A percentile compares a stretch with the other conserved stretches of the same genome.
phyloP scores from a whole-genome alignment of 352 stramenopile species.

The Phytophthora parvispora region DNA sequence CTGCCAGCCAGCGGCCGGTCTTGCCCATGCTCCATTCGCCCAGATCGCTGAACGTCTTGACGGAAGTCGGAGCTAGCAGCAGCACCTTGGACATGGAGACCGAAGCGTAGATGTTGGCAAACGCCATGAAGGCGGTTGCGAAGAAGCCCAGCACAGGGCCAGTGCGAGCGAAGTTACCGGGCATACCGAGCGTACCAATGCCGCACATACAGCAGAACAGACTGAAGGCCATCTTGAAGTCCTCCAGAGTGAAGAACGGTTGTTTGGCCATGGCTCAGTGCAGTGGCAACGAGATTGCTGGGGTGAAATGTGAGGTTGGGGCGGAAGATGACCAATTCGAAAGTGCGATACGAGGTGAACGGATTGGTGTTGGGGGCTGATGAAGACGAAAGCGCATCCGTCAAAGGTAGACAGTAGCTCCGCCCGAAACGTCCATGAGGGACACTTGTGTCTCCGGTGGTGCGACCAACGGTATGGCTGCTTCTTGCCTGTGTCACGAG shows the following conservation, averaged over 20 bases:
- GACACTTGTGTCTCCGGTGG: slow-evolving; percentile 7
- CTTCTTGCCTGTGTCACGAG: slow-evolving; percentile 16
- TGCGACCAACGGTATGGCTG: slow-evolving; percentile 13
- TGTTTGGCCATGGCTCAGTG: slow-evolving; percentile 21
- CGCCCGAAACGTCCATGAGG: slow-evolving; percentile 14
- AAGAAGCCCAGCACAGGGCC: slow-evolving; percentile 50
- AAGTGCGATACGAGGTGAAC: slow-evolving; percentile 16
- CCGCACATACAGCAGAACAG: slow-evolving; percentile 67
- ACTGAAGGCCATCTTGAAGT: slow-evolving; percentile 52
- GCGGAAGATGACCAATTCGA: slow-evolving; percentile 2
- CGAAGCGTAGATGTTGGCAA: slow-evolving; percentile 70
- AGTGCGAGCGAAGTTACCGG: slow-evolving; percentile 59
- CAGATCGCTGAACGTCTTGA: slow-evolving; percentile 69
- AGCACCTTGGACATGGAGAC: slow-evolving; percentile 63
- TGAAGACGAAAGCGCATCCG: neutral
- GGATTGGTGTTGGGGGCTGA: neutral
- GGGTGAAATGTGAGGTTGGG: slow-evolving; percentile 1
- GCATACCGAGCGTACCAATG: slow-evolving; percentile 71
- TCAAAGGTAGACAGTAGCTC: slow-evolving; percentile 2
- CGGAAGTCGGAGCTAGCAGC: slow-evolving; percentile 50
- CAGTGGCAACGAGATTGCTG: too few relatives aligned
- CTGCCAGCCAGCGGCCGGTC: slow-evolving; percentile 52
- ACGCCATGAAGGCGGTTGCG: slow-evolving; percentile 67
- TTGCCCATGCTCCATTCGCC: slow-evolving; percentile 66
- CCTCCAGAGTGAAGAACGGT: slow-evolving; percentile 49